Conservation (phyloP, 352 stramenopile genomes). For the Phytophthora citrophthora region DNA sequence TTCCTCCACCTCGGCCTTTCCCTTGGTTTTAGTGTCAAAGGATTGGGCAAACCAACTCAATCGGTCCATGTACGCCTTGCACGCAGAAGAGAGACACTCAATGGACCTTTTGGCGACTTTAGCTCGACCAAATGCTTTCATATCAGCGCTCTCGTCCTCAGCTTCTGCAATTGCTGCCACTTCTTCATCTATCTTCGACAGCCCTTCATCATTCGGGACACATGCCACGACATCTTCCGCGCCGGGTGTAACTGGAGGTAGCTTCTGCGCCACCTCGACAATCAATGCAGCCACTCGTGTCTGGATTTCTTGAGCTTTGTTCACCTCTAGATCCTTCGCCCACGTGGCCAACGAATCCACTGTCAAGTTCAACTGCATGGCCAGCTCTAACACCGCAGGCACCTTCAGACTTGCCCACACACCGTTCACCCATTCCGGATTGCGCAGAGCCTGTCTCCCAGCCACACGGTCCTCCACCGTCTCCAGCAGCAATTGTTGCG, state of each 20-base stretch:
- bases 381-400: constrained; percentile 35
- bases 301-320: constrained; percentile 23
- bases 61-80: constrained; percentile 43
- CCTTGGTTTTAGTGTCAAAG: constrained; percentile 9
- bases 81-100: constrained; percentile 45
- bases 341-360: constrained; percentile 47
- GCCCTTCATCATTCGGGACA: constrained; percentile 18
- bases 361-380: constrained; percentile 45
- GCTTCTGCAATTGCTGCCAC: constrained; percentile 25
- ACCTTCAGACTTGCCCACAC: constrained; percentile 44
- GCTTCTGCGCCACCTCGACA: constrained; percentile 26
- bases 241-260: constrained; percentile 26
- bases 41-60: constrained; percentile 42
- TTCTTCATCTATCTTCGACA: constrained; percentile 32
- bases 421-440: constrained; percentile 36
- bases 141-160: constrained; percentile 16
- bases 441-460: constrained; percentile 14
- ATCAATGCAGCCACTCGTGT: constrained; percentile 18
- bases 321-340: constrained; percentile 30
- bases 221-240: constrained; percentile 25
- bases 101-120: constrained; percentile 52
- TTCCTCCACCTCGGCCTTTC: constrained; percentile 22
- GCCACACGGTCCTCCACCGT: constrained; percentile 40
- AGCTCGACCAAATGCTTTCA: constrained; percentile 39
- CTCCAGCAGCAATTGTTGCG: constrained; percentile 29